Percentiles rank a stretch among this genome's conserved stretches.
These are phyloP conservation scores for Hericium erinaceus DNA, from an alignment of 768 basidiomycete genomes.

Conservation along the genomic window DNA sequence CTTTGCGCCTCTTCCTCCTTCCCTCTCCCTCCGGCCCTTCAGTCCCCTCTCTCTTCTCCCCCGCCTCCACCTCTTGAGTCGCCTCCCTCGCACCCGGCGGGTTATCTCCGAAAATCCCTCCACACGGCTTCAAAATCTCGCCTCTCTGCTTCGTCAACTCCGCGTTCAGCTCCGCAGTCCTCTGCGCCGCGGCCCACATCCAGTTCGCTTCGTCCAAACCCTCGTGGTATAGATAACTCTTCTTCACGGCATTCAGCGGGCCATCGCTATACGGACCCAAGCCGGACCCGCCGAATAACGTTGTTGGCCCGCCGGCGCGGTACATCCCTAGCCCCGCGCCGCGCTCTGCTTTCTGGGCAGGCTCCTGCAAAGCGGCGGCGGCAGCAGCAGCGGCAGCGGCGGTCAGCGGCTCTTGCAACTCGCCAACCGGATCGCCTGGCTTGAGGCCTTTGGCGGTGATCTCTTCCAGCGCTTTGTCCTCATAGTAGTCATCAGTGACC, in stretches of 20 bases:
- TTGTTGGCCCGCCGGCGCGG: conserved; percentile 87
- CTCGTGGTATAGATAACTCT: conserved; percentile 67
- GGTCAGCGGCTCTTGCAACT: conserved; percentile 55
- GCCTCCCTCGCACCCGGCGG: conserved; percentile 6
- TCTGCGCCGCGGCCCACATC: conserved; percentile 74
- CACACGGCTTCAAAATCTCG: conserved; percentile 42
- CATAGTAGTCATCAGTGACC: conserved; percentile 95
- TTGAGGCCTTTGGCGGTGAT: conserved; percentile 76
- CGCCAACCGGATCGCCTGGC: conserved; percentile 74
- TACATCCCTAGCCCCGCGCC: conserved; percentile 65
- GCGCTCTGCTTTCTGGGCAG: conserved; percentile 31
- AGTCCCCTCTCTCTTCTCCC: conserved; percentile 21
- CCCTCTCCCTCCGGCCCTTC: conserved; percentile 6
- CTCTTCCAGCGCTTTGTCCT: conserved; percentile 70
- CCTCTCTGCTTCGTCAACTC: conserved; percentile 54
- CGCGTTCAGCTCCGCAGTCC: conserved; percentile 52
- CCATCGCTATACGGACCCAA: conserved; percentile 87
- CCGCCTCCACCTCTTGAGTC: conserved; percentile 15
- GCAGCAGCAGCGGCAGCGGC: conserved; percentile 36
- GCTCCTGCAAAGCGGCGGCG: conserved; percentile 27
- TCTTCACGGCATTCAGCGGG: conserved; percentile 75
- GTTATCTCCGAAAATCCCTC: conserved; percentile 32
- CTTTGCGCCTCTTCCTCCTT: conserved; percentile 9
- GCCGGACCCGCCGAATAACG: conserved; percentile 78
- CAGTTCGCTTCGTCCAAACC: conserved; percentile 86